Base-by-base conservation (phyloP, 2,329 filamentous ascomycete species). In the Exophiala xenobiotica region DNA sequence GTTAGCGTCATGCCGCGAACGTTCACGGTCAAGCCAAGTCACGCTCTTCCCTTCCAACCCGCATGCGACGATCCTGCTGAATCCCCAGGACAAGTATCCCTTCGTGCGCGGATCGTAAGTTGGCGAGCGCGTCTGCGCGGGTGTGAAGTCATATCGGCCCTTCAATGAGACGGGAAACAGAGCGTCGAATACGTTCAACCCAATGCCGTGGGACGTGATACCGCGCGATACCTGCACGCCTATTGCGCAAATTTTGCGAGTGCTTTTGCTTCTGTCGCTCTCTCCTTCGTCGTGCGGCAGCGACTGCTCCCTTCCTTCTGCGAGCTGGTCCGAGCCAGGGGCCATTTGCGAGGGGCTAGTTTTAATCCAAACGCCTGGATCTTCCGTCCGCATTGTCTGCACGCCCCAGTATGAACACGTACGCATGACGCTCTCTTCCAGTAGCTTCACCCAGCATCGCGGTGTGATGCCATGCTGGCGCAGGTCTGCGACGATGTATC, bases 401-500 rank as follows among this genome's bases (percentile, higher is more conserved):
- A 96, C 74, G 0, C 78, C 80, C 61, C 83, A 89, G 2, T 66
- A 56, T 0, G 64, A 68, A 23, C 93, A 80, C 0, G 85, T 77
- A 5, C 79, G 78, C 31, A 90, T 86, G 1, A 95, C 85, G 0
- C 82, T 83, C 54, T 83, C 77, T 67, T 99, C 91, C 1, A 99
- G 78, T 24, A 90, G 69, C 27, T 82, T 78, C 4, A 95, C 86
- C 70, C 95, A 96, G 55, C 80, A 81, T 14, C 88, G 76, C 9
- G 93, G 86, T 3, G 80, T 84, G 16, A 93, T 74, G 0, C 73
- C 71, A 59, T 90, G 80, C 8, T 80, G 77, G 48, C 81, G 82
- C 50, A 97, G 78, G 68, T 96, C 90, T n/a, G 95, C 68, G 44
- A 96, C 82, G 2, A 92, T 90, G 75, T 95, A 99, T n/a, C 91